phyloP scores from a whole-genome alignment of 1,284 basidiomycete genomes.

The Ustilago curta region DNA sequence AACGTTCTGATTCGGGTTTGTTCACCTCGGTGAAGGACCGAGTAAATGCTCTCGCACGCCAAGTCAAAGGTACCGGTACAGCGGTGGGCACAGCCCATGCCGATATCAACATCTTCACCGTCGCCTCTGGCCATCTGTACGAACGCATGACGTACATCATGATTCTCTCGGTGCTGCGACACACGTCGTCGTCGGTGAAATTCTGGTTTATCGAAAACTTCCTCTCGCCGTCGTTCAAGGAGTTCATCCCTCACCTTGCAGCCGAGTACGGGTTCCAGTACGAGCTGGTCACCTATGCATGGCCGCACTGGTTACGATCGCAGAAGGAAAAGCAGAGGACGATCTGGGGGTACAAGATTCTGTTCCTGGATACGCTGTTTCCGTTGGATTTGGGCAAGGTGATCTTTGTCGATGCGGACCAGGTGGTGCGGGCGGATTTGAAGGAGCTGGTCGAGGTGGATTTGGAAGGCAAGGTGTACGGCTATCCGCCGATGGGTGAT shows the following conservation, averaged over 20 bases:
- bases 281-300: conserved; percentile 97
- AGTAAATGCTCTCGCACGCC: conserved; percentile 10
- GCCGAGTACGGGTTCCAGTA: conserved; percentile 92
- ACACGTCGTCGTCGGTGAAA: conserved; percentile 92
- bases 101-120: conserved; percentile 98
- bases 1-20: conserved; percentile 9
- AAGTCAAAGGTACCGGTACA: background rate
- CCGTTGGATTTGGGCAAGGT: conserved; percentile 98
- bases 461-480: conserved; percentile 76
- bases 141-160: conserved; percentile 98
- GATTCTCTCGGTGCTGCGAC: conserved; percentile 92
- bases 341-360: conserved; percentile 99
- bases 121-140: conserved; percentile 94
- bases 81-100: conserved; percentile 31
- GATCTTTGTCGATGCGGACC: conserved; percentile 92
- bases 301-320: conserved; percentile 95
- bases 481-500: conserved; percentile 96
- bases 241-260: conserved; percentile 93
- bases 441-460: conserved; percentile 92
- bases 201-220: conserved; percentile 99
- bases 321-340: conserved; percentile 97
- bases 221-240: conserved; percentile 94
- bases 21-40: conserved; percentile 23
- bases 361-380: conserved; percentile 98
- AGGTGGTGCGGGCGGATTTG: conserved; percentile 91